A percentile compares a stretch with the other conserved stretches of the same genome.
These are phyloP conservation scores for Aspergillus fructus DNA, from an alignment of 2,329 filamentous ascomycete species.

Conservation along the genomic window DNA sequence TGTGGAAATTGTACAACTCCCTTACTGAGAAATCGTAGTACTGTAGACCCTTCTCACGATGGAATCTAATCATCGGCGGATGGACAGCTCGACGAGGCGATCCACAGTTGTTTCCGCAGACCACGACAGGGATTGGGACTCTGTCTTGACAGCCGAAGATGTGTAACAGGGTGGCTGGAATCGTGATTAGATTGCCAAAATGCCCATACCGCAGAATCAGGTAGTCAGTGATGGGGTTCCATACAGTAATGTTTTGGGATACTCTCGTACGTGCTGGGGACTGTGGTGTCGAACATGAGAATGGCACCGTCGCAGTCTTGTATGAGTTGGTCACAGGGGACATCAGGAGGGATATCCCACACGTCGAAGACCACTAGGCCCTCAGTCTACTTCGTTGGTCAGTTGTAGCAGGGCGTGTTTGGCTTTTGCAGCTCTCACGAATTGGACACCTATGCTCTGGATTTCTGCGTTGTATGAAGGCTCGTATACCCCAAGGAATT, in stretches of 20 bases:
- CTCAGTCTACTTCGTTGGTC: neutral
- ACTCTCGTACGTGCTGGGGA: neutral
- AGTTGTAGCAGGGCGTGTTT: neutral
- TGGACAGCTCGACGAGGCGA: neutral
- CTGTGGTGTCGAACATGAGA: neutral
- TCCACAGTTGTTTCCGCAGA: neutral
- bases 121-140: neutral
- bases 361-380: neutral
- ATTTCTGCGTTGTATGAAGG: neutral
- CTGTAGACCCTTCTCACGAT: neutral
- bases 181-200: neutral
- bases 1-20: neutral
- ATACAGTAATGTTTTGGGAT: neutral
- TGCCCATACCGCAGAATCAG: neutral
- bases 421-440: neutral
- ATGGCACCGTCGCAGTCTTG: neutral
- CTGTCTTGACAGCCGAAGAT: neutral
- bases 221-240: too few relatives aligned
- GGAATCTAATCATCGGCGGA: neutral
- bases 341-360: neutral
- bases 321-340: neutral
- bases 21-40: constrained; percentile 2
- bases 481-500: neutral
- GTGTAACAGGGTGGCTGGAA: neutral
- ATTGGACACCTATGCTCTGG: neutral